A percentile compares a stretch with the other conserved stretches of the same genome.
phyloP scores from a whole-genome alignment of 495 filamentous ascomycete species.

The Aspergillus bridgeri region DNA sequence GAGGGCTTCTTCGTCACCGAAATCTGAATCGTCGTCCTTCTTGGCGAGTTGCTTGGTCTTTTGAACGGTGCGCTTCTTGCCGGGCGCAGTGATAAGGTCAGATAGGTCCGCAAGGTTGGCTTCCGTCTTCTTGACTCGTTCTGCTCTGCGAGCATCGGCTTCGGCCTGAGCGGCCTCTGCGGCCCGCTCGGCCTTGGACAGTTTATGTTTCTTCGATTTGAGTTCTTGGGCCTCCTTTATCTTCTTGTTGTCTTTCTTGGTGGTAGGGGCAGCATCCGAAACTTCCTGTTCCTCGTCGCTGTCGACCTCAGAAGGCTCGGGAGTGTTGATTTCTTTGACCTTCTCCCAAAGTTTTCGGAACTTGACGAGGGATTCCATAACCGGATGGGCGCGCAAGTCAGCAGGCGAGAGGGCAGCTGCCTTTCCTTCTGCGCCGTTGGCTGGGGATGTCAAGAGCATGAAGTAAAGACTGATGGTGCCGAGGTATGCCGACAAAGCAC shows the following conservation, averaged over 20 bases:
- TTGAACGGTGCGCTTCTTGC: conserved; percentile 31
- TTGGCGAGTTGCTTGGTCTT: conserved; percentile 32
- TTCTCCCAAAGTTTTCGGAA: conserved; percentile 77
- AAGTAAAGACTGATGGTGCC: conserved; percentile 91
- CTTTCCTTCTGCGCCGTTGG: conserved; percentile 48
- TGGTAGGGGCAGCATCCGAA: conserved; percentile 15
- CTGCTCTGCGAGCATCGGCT: conserved; percentile 52
- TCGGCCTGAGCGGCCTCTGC: conserved; percentile 50
- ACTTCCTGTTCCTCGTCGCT: conserved; percentile 18
- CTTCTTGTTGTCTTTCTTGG: conserved; percentile 22
- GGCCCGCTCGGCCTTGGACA: conserved; percentile 48
- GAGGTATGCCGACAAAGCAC: conserved; percentile 77
- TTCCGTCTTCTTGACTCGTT: conserved; percentile 54
- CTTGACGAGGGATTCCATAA: conserved; percentile 81
- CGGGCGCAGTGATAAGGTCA: conserved; percentile 33
- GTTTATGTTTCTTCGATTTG: conserved; percentile 41
- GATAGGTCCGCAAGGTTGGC: conserved; percentile 69
- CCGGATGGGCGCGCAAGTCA: conserved; percentile 77
- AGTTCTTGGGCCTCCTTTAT: conserved; percentile 28
- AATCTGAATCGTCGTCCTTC: conserved; percentile 56
- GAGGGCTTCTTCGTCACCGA: conserved; percentile 63
- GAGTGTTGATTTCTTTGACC: conserved; percentile 54
- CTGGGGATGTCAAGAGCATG: conserved; percentile 70
- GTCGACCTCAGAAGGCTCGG: conserved; percentile 23
- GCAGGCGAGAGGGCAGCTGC: conserved; percentile 57